Evolutionary conservation across 2,329 filamentous ascomycete genomes (phyloP), one percentile per base, ranked within the genome.

Genomic region (Calonectria honghensis): DNA sequence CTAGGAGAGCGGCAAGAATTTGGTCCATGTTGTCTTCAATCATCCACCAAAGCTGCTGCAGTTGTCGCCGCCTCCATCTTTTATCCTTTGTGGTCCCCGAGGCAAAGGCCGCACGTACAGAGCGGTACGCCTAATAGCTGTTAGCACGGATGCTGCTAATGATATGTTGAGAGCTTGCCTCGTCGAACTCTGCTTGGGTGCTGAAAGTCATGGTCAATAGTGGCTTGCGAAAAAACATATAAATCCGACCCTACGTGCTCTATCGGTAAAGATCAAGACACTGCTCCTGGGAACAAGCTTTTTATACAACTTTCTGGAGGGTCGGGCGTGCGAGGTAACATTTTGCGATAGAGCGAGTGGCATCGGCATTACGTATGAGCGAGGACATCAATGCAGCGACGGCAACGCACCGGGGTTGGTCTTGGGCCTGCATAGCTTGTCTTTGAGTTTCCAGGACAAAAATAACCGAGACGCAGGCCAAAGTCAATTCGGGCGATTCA

Each of bases 21-120:
- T 18, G 35, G 29, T 57, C 35, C 35, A 57, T 57, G 20, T 57
- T 68, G 32, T 68, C 51, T 18, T 45, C 65, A 54, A 68, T 45
- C 50, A 45, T 68, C 65, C 51, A 68, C 65, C 65, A 68, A 16
- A 37, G 27, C 7, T 51, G 50, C 37, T 68, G 57, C 18, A 68
- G 27, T 14, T 68, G 51, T 16, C 24, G 27, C 14, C 50, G 48
- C 32, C 50, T 68, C 50, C 65, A 57, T 68, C 6, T 31, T 20
- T 54, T 68, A 13, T 68, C 65, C 27, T 68, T 67, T 51, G 64
- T 54, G 14, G n/a, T 27, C 18, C 65, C 51, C 14, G 50, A 45
- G n/a, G 65, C 50, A 39, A 68, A 68, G 7, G 50, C 20, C 20
- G 50, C 27, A 18, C 65, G 50, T 32, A 31, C 50, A 11, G 32